These are phyloP conservation scores for Cordyceps cicadae DNA, from an alignment of 2,329 filamentous ascomycete species.

Conservation along the genomic window DNA sequence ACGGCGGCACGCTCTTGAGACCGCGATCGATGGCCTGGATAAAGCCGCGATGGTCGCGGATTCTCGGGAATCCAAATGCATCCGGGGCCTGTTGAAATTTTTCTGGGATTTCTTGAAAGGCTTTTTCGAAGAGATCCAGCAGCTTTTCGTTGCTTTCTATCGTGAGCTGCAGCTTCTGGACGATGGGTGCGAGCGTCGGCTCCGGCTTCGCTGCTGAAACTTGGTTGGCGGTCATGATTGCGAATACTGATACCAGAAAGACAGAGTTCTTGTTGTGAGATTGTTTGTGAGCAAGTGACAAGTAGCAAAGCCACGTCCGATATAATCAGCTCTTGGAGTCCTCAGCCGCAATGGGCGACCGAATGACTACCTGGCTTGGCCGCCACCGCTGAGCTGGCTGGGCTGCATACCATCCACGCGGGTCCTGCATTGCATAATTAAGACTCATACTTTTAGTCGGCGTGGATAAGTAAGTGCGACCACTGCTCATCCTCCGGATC, in stretches of 20 bases:
- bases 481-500: no score
- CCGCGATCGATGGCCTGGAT: neutral
- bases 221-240: neutral
- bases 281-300: no score
- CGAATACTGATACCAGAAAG: neutral
- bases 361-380: neutral
- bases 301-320: no score
- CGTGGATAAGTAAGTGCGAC: no score
- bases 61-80: neutral
- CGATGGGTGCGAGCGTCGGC: neutral
- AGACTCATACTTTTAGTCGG: no score
- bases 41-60: neutral
- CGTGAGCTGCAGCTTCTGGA: neutral
- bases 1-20: neutral
- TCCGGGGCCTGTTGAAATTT: neutral
- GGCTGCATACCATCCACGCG: neutral
- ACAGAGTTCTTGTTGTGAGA: no score
- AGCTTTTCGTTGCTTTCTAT: neutral
- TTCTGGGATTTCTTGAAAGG: neutral
- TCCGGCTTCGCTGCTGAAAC: neutral
- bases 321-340: no score
- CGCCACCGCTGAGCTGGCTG: neutral
- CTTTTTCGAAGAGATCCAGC: neutral
- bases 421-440: neutral
- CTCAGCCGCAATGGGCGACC: no score